Evolutionary conservation across 176 grass and related monocot genomes (phyloP), one percentile per base, ranked within the genome.

Genomic region (Oryza officinalis): DNA sequence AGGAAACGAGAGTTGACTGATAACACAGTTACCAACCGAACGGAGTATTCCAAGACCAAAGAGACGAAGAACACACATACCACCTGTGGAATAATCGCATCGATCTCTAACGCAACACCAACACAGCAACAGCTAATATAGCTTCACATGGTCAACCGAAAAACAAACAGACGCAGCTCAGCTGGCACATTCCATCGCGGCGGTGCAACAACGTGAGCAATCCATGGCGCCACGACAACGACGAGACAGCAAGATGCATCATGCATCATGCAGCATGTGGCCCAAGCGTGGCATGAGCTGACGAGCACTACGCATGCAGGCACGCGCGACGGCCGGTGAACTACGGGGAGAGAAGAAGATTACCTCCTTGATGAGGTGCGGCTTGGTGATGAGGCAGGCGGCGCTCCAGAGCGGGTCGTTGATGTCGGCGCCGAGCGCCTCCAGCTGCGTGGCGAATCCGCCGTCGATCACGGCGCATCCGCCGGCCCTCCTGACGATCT

Each of bases 321-420:
- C 61, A 61, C 31, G 68, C 31, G 54, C 30, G 74, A 44, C 26
- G 37, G 14, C 23, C 27, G 17, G 31, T 20, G 0, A n/a, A 10
- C 13, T 14, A 67, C 9, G 57, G n/a, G 18, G 18, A 54, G 49
- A 54, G 18, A 20, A 18, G 1, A 2, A 6, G 1, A 52, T 27
- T 84, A 96, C 90, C 88, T 96, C 80, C 79, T 82, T 92, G 71
- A 96, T 86, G 80, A 91, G 94, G 71, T 93, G 45, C 65, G 91
- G 90, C 70, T 65, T 86, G 67, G 79, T 67, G 83, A 96, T 91
- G 86, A 96, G 94, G 80, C 88, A 96, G 32, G 87, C 63, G 68
- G 94, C 88, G 88, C 90, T 96, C 94, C 90, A 96, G 68, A 96
- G 86, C 50, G 90, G 83, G 84, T 93, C 94, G 63, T 96, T 96